Evolutionary conservation across 352 stramenopile genomes (phyloP), one percentile per base, ranked within the genome.

Genomic region (Blastocystis sp.): DNA sequence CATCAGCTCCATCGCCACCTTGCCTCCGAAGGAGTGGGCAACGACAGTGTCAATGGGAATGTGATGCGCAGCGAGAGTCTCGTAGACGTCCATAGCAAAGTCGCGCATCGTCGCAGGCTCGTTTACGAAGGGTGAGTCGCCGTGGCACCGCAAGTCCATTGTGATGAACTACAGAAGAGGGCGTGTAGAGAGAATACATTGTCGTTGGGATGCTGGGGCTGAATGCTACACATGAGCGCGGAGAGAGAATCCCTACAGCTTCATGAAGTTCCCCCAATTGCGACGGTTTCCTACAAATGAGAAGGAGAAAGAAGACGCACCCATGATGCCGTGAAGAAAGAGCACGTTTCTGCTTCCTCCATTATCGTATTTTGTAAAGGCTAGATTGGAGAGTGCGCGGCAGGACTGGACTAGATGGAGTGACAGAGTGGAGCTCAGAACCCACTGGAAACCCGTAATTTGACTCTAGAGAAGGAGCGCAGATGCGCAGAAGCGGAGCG

Each of bases 241-340:
- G 34, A 28, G 17, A 7, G 17, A 11, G 19, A 68, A 42, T 45
- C 45, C 7, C 21, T 84, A 84, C 74, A 57, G 48, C 48, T 84
- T 84, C 34, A 84, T 59, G 69, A 84, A 84, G 34, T 84, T 68
- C 21, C 74, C 74, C 74, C 74, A 84, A 42, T 84, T 84, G 17
- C 74, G 74, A n/a, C 42, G 34, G 34, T 74, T 74, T 48, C 64
- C 64, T 74, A 74, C 7, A 7, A 9, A 48, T 74, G 40, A 74
- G 14, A 9, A 21, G 34, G 19, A 11, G 43, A 42, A 38, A 9
- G 21, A 34, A 69, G n/a, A 42, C 24, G 45, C 52, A 43, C 74
- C 74, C 74, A 84, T 84, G 48, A 84, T 84, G 10, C 74, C 74
- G 52, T 84, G 74, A 34, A 84, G 57, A 54, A 84, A 68, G 1